A percentile compares a stretch with the other conserved stretches of the same genome.
These are phyloP conservation scores for Crithidia fasciculata DNA, from an alignment of 208 protist species.

Conservation along the genomic window DNA sequence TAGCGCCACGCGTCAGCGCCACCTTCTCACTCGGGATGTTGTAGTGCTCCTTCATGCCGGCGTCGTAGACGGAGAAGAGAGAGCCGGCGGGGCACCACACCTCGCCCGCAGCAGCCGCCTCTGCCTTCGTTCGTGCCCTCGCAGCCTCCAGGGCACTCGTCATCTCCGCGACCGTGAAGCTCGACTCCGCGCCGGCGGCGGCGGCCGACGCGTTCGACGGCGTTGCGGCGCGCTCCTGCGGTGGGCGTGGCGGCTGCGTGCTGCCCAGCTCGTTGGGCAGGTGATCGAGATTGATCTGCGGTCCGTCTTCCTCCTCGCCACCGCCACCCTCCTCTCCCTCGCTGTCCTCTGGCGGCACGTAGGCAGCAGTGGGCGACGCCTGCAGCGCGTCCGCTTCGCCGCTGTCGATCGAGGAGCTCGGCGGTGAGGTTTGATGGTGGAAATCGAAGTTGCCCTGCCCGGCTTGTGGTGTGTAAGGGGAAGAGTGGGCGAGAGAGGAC, in stretches of 20 bases:
- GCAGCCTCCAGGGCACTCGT: constrained; percentile 27
- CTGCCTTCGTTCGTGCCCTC: neutral
- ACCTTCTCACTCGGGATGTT: constrained; percentile 54
- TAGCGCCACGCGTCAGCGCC: constrained; percentile 58
- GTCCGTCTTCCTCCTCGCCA: neutral
- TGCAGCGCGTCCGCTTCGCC: neutral
- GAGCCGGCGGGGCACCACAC: constrained; percentile 38
- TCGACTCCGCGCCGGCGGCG: constrained; percentile 8
- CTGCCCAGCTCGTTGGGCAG: constrained; percentile 1
- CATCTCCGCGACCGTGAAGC: constrained; percentile 34
- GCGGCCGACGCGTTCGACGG: neutral
- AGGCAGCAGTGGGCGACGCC: neutral
- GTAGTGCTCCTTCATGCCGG: constrained; percentile 61
- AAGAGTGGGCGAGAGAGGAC: neutral
- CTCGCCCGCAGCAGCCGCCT: neutral
- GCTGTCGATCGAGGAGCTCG: neutral
- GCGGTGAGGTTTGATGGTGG: neutral
- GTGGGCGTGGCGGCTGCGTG: constrained; percentile 16
- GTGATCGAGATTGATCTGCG: neutral
- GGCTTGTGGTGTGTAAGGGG: neutral
- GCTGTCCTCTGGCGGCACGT: neutral
- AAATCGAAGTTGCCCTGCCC: neutral
- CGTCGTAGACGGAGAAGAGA: constrained; percentile 66
- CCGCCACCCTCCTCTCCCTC: neutral
- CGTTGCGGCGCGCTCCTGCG: neutral